Percentiles rank a stretch among this genome's conserved stretches.
Conservation (phyloP, 441 rosid genomes). For the Erodium texanum region DNA sequence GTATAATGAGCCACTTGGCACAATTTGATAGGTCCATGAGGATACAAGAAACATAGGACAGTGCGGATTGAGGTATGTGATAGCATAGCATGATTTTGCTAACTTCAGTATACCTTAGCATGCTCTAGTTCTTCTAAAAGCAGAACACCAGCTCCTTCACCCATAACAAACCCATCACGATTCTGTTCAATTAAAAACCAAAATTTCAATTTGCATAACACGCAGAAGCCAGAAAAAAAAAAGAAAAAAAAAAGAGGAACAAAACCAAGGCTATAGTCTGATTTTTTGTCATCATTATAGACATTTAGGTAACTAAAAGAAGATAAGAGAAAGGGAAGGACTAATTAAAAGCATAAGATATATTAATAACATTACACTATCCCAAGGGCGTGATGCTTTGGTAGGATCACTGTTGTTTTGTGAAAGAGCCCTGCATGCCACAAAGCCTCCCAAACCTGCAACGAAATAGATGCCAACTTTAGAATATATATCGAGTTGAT, state of each 20-base stretch:
- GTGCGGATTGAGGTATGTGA: background rate
- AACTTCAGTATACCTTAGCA: constrained; percentile 58
- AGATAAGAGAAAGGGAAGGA: background rate
- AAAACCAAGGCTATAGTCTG: background rate
- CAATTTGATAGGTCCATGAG: too few relatives aligned
- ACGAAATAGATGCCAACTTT: constrained; percentile 9
- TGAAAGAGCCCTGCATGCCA: constrained; percentile 85
- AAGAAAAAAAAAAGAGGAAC: too few relatives aligned
- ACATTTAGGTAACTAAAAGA: background rate
- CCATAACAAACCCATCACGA: constrained; percentile 97
- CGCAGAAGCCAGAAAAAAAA: background rate
- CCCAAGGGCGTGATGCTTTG: constrained; percentile 98
- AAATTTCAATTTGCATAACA: background rate
- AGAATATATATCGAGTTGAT: constrained; percentile 11
- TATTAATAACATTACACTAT: constrained; percentile 38
- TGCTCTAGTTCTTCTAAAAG: constrained; percentile 91
- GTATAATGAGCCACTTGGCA: too few relatives aligned
- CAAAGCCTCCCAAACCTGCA: constrained; percentile 92
- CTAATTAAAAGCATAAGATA: background rate
- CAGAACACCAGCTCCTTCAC: constrained; percentile 96
- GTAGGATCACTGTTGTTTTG: constrained; percentile 79
- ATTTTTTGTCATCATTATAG: background rate
- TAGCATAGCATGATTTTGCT: background rate
- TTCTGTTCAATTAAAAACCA: constrained; percentile 30
- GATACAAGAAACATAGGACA: background rate